phyloP scores from a whole-genome alignment of 2,329 filamentous ascomycete species.

The Diaporthe humulicola region DNA sequence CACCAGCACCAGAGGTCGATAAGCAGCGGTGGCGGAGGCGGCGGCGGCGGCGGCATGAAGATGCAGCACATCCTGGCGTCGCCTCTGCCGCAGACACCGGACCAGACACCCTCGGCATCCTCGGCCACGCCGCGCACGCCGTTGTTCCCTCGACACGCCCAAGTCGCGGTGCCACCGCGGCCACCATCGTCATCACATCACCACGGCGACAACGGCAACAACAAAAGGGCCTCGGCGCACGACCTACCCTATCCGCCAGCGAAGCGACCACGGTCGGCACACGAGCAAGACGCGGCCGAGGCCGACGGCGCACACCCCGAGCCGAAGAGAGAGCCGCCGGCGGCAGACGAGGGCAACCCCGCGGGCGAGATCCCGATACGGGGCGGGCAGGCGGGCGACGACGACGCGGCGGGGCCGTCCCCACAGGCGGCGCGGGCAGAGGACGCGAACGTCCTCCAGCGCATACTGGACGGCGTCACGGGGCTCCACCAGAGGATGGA shows the following conservation, averaged over 20 bases:
- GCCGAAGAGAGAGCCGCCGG: slow-evolving; percentile 26
- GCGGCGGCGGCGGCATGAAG: slow-evolving; percentile 35
- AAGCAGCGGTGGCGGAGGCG: slow-evolving; percentile 26
- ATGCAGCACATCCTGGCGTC: slow-evolving; percentile 33
- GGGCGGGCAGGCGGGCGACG: slow-evolving; percentile 24
- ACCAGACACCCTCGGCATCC: slow-evolving; percentile 27
- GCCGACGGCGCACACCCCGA: neutral
- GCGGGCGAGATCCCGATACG: slow-evolving; percentile 32
- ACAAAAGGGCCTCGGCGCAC: slow-evolving; percentile 33
- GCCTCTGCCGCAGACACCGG: slow-evolving; percentile 35
- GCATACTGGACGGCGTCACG: slow-evolving; percentile 31
- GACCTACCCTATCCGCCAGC: slow-evolving; percentile 29
- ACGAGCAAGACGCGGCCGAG: neutral
- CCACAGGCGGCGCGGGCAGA: neutral
- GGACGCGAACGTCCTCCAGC: slow-evolving; percentile 31
- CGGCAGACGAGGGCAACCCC: neutral
- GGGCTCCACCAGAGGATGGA: slow-evolving; percentile 37
- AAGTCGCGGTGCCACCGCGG: neutral
- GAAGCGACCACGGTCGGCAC: slow-evolving; percentile 32
- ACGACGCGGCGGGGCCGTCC: slow-evolving; percentile 1
- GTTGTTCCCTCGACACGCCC: slow-evolving; percentile 4
- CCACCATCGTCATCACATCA: slow-evolving; percentile 8
- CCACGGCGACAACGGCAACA: slow-evolving; percentile 7
- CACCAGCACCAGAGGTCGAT: slow-evolving; percentile 28
- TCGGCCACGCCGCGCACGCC: slow-evolving; percentile 38